Evolutionary conservation across 139 green algal genomes (phyloP), one percentile per base, ranked within the genome.

Genomic region (Tetradesmus lagerheimii): DNA sequence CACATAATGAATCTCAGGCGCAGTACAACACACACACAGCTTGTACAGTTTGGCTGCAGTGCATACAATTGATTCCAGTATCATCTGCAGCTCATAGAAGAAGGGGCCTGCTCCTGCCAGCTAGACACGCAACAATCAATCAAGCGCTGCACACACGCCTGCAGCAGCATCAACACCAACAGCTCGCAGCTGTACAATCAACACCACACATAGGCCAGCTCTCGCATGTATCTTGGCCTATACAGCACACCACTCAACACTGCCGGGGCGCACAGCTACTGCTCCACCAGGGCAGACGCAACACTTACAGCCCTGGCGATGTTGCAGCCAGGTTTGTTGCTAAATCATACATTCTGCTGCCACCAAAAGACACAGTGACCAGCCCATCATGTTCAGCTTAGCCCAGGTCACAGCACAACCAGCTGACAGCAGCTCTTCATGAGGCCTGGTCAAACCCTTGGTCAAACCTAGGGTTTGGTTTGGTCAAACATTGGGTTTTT

Each of bases 1-100:
- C 57, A 71, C 57, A 71, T 8, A 31, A 71, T 71, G 57, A 31
- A 71, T 31, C 23, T 71, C 0, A 71, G 25, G 57, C 20, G 23
- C 57, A 71, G 25, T 64, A 18, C 57, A 11, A 71, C n/a, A 71
- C 57, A 71, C 50, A 64, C 57, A 71, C 57, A 71, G 57, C 57
- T 71, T 71, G 57, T 71, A 71, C 57, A 71, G 57, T 71, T 71
- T 31, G 20, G 57, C 57, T 71, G 57, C 57, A 71, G 57, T 71
- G 57, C 57, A 71, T 71, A 71, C 57, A 71, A 71, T 71, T 23
- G 31, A 71, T 71, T 71, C 57, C 57, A 71, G 57, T 71, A 71
- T n/a, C 57, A 71, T 71, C 57, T 71, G 57, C 57, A 71, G 57
- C 57, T 31, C 57, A 71, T 31, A 71, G 23, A 31, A 31, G 57